Evolutionary conservation across 148 eudicot genomes (phyloP), one percentile per base, ranked within the genome.

Genomic region (Diospyros lotus): DNA sequence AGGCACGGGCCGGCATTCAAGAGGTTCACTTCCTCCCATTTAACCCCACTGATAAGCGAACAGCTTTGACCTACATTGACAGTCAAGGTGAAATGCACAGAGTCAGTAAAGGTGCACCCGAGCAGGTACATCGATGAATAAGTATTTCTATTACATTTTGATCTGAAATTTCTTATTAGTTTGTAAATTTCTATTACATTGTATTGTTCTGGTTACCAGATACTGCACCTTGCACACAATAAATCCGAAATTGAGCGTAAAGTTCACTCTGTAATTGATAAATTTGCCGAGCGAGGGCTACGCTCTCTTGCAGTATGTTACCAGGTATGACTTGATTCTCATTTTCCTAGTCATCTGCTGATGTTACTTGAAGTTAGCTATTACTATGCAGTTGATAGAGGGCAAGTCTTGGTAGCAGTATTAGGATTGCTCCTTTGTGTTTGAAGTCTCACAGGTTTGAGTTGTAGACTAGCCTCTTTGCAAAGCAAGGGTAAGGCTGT

Each of bases 11-110:
- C 44, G 85, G 84, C 53, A 85, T 87, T 71, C 77, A 75, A 70
- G 91, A 83, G 79, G 80, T 87, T 64, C 91, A 87, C 80, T 87
- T 87, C 62, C 87, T 87, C 50, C 85, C 91, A 39, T 87, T 87
- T 71, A 87, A 87, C 66, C 87, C 88, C 63, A 81, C 79, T 39
- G 90, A 85, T 62, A 87, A 85, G 58, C 73, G 88, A 68, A 87
- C 91, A 62, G 91, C 91, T 77, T 79, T 87, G 55, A 87, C 88
- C 3, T 87, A 85, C 75, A 73, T 80, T 55, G 91, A 87, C 72
- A 74, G 64, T 15, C 76, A 85, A 53, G 88, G 88, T 39, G 80
- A 78, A 64, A 83, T 82, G 88, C 87, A 81, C 56, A 71, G 85
- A 45, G 88, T 85, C 39, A 87, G 87, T 82, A 87, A 87, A 82